phyloP scores from a whole-genome alignment of 331 rosid species.

The Quercus tomentella region DNA sequence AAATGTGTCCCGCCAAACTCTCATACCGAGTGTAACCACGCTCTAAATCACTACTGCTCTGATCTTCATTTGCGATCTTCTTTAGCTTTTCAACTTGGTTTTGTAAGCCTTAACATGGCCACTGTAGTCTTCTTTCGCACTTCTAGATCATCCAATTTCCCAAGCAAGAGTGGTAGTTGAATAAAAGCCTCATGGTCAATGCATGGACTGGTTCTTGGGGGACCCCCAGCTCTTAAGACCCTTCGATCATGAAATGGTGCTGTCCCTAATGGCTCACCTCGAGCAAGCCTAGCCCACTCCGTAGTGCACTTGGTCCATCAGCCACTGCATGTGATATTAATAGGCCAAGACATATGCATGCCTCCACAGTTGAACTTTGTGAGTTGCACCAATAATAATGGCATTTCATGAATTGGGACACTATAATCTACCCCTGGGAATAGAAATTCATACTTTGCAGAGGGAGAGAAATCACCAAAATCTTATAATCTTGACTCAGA shows the following conservation, averaged over 20 bases:
- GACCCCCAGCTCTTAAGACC: constrained; percentile 25
- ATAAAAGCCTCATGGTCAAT: constrained; percentile 3
- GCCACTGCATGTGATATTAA: constrained; percentile 41
- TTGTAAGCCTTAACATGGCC: constrained; percentile 28
- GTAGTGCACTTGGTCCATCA: constrained; percentile 48
- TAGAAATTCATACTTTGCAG: constrained; percentile 11
- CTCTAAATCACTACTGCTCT: background rate
- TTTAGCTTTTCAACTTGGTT: constrained; percentile 27
- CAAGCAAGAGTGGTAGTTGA: constrained; percentile 20
- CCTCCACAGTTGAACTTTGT: constrained; percentile 58
- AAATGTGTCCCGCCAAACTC: constrained; percentile 37
- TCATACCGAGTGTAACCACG: constrained; percentile 38
- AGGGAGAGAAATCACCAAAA: constrained; percentile 32
- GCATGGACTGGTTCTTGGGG: background rate
- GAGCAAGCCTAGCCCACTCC: constrained; percentile 56
- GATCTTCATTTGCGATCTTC: constrained; percentile 26
- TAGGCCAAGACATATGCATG: constrained; percentile 19
- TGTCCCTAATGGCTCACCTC: constrained; percentile 40
- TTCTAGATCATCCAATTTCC: constrained; percentile 6
- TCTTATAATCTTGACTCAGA: constrained; percentile 22
- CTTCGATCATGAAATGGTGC: constrained; percentile 31
- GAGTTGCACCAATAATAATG: constrained; percentile 37
- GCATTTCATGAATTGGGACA: constrained; percentile 43
- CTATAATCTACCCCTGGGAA: constrained; percentile 35
- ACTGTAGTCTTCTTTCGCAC: constrained; percentile 34